Conservation (phyloP, 148 eudicot genomes). For the Rhododendron ovatum region DNA sequence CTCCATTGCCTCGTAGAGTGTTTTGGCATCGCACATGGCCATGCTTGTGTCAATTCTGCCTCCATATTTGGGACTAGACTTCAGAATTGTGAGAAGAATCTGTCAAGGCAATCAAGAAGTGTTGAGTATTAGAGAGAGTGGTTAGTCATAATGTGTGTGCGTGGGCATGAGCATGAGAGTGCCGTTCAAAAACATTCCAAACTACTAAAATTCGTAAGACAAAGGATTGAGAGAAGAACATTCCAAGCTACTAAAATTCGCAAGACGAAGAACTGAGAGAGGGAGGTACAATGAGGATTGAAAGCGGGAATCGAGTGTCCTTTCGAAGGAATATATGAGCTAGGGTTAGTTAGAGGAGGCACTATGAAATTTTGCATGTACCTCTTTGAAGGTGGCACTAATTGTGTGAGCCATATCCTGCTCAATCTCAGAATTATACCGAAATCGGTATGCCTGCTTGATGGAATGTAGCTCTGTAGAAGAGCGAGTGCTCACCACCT, state of each 20-base stretch:
- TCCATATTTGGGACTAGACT: conserved; percentile 5
- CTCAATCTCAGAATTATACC: not conserved
- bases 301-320: not conserved
- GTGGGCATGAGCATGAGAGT: not conserved
- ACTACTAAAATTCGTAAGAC: not conserved
- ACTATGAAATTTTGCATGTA: not conserved
- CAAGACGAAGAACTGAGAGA: not conserved
- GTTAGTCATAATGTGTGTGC: not conserved
- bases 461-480: conserved; percentile 11
- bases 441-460: conserved; percentile 3
- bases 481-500: conserved; percentile 1
- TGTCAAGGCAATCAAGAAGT: not conserved
- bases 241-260: not conserved
- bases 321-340: not conserved
- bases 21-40: conserved; percentile 12
- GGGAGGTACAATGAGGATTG: not conserved
- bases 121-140: not conserved
- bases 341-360: not conserved
- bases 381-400: not conserved
- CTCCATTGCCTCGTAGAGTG: conserved; percentile 8
- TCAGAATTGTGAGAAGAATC: not conserved
- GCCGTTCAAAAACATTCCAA: not conserved
- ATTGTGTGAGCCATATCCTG: not conserved
- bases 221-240: not conserved
- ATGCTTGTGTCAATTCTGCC: conserved; percentile 14